These are phyloP conservation scores for Silene vulgaris DNA, from an alignment of 179 eudicot genomes.

Conservation along the genomic window DNA sequence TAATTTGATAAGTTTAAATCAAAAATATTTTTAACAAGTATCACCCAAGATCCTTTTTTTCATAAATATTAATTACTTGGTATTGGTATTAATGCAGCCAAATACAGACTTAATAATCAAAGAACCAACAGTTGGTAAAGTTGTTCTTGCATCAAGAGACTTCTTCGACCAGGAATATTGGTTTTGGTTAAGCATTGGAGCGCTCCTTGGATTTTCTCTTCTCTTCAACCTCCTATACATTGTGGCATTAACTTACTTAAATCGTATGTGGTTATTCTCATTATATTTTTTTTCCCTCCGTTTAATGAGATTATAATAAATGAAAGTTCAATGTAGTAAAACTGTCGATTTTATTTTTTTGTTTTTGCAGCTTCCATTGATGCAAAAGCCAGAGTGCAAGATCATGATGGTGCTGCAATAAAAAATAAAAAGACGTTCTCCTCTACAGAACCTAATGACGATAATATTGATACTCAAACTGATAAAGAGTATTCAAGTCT, in stretches of 20 bases:
- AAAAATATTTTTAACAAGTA: too few species aligned
- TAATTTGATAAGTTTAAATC: too few species aligned
- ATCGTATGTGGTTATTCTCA: slow-evolving; percentile 43
- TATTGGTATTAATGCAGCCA: slow-evolving; percentile 37
- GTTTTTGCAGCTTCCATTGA: slow-evolving; percentile 48
- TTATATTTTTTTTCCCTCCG: too few species aligned
- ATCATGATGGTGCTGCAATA: slow-evolving; percentile 19
- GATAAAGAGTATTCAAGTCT: slow-evolving; percentile 4
- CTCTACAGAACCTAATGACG: slow-evolving; percentile 16
- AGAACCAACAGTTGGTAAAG: slow-evolving; percentile 53
- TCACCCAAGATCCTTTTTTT: too few species aligned
- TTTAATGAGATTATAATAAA: neutral
- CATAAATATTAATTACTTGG: neutral
- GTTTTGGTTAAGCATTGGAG: slow-evolving; percentile 63
- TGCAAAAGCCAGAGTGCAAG: slow-evolving; percentile 42
- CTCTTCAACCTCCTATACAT: slow-evolving; percentile 60
- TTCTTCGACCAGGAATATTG: slow-evolving; percentile 43
- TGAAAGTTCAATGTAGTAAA: too few species aligned
- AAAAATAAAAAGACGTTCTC: slow-evolving; percentile 19
- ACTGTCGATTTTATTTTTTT: too few species aligned
- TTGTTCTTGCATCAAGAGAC: slow-evolving; percentile 56
- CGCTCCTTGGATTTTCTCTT: slow-evolving; percentile 61
- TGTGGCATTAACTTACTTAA: slow-evolving; percentile 43
- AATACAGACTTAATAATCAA: slow-evolving; percentile 47
- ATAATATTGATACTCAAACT: neutral